Base-by-base conservation (phyloP, 208 protist genomes). In the Giardia duodenalis region DNA sequence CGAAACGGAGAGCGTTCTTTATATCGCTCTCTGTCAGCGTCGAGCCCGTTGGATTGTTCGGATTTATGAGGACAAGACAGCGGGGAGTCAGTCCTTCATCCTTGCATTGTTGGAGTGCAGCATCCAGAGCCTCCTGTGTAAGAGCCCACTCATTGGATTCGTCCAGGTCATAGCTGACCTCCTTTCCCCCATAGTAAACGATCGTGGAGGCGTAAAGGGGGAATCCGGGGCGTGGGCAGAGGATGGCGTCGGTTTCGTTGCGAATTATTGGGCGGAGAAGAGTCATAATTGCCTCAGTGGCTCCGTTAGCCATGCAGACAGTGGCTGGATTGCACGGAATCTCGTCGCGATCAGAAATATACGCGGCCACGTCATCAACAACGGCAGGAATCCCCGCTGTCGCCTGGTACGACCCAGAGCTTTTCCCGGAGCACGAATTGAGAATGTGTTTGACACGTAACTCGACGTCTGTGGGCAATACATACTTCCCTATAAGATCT, bases 171-270 rank as follows among this genome's bases (percentile, higher is more conserved):
- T 99, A 99, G 39, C 95, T 95, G 43, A 98, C 96, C 91, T 94
- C 92, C 10, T 47, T 94, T 86, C 97, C 98, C 30, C 97, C 97
- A 44, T 98, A 95, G 10, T 98, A 94, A 10, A 96, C 93, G 92
- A 99, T 96, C 89, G 97, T 96, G 0, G 98, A 98, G 76, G 96
- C 97, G 96, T 99, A 99, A 2, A 99, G 95, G 90, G 98, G 98
- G 95, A 99, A 99, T 95, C 99, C 98, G 91, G 98, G 99, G 76
- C 99, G 98, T 3, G 99, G 98, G 57, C 98, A 96, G 94, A 99
- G 96, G 3, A 98, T 94, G 47, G 92, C 93, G 67, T 93, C 67
- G 4, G 47, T 1, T 4, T 42, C 1, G 39, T 47, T 4, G 45
- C 76, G 3, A 22, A 92, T 92, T 0, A 98, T 88, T 4, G 95